Evolutionary conservation across 768 basidiomycete genomes (phyloP).

Genomic region (Mycena pura): DNA sequence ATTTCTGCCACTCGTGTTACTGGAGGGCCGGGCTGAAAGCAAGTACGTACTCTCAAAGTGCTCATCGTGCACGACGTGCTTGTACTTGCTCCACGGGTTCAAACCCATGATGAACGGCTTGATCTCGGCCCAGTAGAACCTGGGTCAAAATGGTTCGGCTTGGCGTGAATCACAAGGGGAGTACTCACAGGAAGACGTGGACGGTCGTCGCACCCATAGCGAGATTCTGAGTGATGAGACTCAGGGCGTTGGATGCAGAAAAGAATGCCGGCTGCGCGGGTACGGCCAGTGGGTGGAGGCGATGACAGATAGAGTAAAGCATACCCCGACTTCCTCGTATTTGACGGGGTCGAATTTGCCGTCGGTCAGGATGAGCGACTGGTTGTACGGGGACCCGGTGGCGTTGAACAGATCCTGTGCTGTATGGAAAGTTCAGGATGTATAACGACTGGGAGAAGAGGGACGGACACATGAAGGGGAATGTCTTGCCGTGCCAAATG

Average conservation of each 20-base stretch:
- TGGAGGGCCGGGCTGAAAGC: slow-evolving; percentile 3
- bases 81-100: slow-evolving; percentile 41
- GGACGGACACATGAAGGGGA: slow-evolving; percentile 26
- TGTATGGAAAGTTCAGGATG: slow-evolving; percentile 20
- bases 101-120: slow-evolving; percentile 40
- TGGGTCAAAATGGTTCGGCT: slow-evolving; percentile 7
- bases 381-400: slow-evolving; percentile 30
- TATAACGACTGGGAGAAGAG: slow-evolving; percentile 19
- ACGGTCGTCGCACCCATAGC: slow-evolving; percentile 29
- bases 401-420: slow-evolving; percentile 25
- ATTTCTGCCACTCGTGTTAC: slow-evolving; percentile 19
- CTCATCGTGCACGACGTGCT: slow-evolving; percentile 36
- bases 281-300: slow-evolving; percentile 11
- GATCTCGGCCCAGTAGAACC: slow-evolving; percentile 42
- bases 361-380: slow-evolving; percentile 35
- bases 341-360: slow-evolving; percentile 32
- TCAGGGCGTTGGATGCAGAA: slow-evolving; percentile 39
- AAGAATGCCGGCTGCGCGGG: slow-evolving; percentile 39
- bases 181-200: slow-evolving; percentile 37
- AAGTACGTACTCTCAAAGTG: slow-evolving; percentile 28
- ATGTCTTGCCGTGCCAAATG: slow-evolving; percentile 28
- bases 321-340: slow-evolving; percentile 24
- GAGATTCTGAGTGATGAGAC: slow-evolving; percentile 25
- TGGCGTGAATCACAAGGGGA: slow-evolving; percentile 15
- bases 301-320: slow-evolving; percentile 8